Base-by-base conservation (phyloP, 306 rosid genomes). In the Astragalus glycyphyllos region DNA sequence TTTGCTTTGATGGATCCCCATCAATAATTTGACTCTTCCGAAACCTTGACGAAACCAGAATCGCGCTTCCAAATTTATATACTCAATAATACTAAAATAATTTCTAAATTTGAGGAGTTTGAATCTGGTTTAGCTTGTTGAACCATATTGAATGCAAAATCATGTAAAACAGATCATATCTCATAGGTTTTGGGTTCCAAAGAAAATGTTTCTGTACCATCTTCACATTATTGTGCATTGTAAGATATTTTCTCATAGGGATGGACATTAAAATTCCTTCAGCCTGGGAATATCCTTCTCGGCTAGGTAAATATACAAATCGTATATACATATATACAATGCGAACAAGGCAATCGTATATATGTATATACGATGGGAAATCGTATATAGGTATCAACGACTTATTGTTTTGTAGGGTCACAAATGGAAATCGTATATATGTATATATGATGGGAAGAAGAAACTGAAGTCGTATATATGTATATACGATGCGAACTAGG, bases 181-280 rank as follows among this genome's bases (percentile, higher is more conserved):
- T 87, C 34, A 84, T 7, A 34, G 99, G 88, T 69, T 77, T 90
- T 35, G 86, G 87, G 74, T 94, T 94, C 97, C 99, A 94, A 77
- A 90, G 88, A 73, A 94, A 94, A 84, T 94, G 99, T 71, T 80
- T 91, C 75, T 94, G 97, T 63, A 89, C 91, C 99, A 89, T 87
- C 90, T 87, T 94, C 86, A 94, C 97, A 69, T 90, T 90, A 45
- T 56, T 87, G 73, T 90, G 99, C 97, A 94, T 84, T 3, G 76
- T 37, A 42, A 80, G 79, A 79, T 94, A 94, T 79, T 83, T 89
- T 76, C 79, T 79, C 82, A 84, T 7, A 4, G 99, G 95, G 57
- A 94, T 94, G 62, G 99, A 89, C 84, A 78, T 2, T 63, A 94
- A 73, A 81, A 94, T 67, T 94, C 99, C 86, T 92, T 89, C 69